Base-by-base conservation (phyloP, 768 basidiomycete genomes). In the Lactarius hatsudake region DNA sequence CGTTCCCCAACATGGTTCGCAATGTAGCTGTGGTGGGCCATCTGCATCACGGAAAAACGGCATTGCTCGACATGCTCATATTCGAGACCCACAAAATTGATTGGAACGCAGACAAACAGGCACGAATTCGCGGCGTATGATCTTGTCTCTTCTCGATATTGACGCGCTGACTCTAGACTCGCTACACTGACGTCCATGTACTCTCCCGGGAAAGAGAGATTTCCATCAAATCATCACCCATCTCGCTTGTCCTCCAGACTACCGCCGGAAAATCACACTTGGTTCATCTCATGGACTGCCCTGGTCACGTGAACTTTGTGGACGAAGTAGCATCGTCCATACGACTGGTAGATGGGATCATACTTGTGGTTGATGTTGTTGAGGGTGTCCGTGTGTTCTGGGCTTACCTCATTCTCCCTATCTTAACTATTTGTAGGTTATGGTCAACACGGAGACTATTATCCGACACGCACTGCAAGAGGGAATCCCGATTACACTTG, bases 301-400 rank as follows among this genome's bases (percentile, higher is more conserved):
- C 97, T 3, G 97, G 97, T 40, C 97, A 99, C 73, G 93, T 96
- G 67, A 98, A 98, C 78, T 98, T 99, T 74, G 86, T 96, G n/a
- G 97, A 99, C 74, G 97, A 99, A 78, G 94, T 94, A 26, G 96
- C 95, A 2, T 86, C 90, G 8, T 83, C 93, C 9, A 86, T 96
- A 65, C 85, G 97, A 54, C 79, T 98, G 45, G 89, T 86, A 20
- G 97, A 99, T 75, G 97, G 97, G 40, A 87, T 97, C 55, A 77
- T 98, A 1, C 78, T 99, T 28, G 96, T 98, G 1, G 96, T 99
- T 3, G 97, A 99, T 73, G 97, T 93, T n/a, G 92, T 98, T 5
- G 97, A 98, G 81, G 97, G 97, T 72, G 96, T 96, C 75, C 38
- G 56, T 61, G 42, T 32, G 8, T 66, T 62, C 68, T 53, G 30